Percentiles rank a stretch among this genome's conserved stretches.
phyloP scores from a whole-genome alignment of 179 eudicot species.

The Patellifolia procumbens region DNA sequence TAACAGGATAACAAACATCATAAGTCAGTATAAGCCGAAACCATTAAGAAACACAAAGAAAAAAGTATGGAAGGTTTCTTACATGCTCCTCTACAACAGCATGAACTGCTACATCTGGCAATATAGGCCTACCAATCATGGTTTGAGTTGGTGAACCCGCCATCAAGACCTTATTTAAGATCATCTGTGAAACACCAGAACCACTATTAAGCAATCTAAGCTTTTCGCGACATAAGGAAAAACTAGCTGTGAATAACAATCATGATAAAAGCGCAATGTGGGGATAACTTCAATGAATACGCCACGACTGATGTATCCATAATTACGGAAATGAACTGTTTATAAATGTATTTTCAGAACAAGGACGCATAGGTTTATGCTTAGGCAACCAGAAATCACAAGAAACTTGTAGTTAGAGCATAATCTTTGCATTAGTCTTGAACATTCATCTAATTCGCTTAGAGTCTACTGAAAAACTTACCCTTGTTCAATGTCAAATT shows the following conservation, averaged over 20 bases:
- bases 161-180: conserved; percentile 80
- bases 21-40: not conserved
- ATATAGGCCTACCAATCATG: conserved; percentile 83
- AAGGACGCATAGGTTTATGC: not conserved
- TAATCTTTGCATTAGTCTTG: too few relatives aligned
- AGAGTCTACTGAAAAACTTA: not conserved
- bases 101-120: conserved; percentile 85
- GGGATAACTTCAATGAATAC: not conserved
- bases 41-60: not conserved
- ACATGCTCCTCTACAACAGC: conserved; percentile 99
- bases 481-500: not conserved
- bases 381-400: not conserved
- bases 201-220: not conserved
- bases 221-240: not conserved
- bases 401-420: not conserved
- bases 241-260: too few relatives aligned
- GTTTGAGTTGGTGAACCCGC: conserved; percentile 84
- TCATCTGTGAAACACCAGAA: conserved; percentile 53
- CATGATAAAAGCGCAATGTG: too few relatives aligned
- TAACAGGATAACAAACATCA: not conserved
- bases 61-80: conserved; percentile 31
- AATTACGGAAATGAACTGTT: not conserved
- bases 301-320: not conserved
- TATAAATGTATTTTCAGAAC: not conserved
- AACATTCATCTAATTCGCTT: too few relatives aligned